Evolutionary conservation across 306 rosid genomes (phyloP), one percentile per base, ranked within the genome.

Genomic region (Vigna reflexopilosa): DNA sequence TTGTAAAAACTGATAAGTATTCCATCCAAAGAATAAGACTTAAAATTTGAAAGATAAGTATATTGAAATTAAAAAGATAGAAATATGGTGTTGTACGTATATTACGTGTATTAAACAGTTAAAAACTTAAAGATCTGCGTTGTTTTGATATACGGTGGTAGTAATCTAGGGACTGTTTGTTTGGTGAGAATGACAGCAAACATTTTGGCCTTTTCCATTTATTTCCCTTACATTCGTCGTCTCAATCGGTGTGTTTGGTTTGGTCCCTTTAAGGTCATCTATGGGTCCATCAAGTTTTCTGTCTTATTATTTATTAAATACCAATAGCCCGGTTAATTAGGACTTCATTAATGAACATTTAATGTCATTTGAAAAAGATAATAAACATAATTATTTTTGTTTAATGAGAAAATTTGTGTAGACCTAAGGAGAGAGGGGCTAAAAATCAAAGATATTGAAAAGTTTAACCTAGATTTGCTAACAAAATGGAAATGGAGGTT

Each of bases 101-200:
- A 20, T 9, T 56, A 20, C 34, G 14, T 26, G 36, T 28, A 61
- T 5, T 61, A 22, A 32, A 62, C 32, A 2, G 7, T 12, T 32
- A 7, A 16, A 62, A 62, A 0, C 1, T 12, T 32, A 7, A 32
- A 28, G 14, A 34, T 11, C 32, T 22, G 38, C 61, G 38, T 38
- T 48, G 52, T 49, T 76, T 50, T 48, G 63, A 63, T 36, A 64
- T 32, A 76, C 20, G 16, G 34, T 7, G 14, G 26, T 13, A 11
- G 42, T 50, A 76, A 76, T 49, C 49, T 34, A 76, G 45, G 45
- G 44, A 62, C 45, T 32, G 13, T 62, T 30, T 7, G 66, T 32
- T 62, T 62, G 47, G 45, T 62, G 68, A 62, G 68, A 62, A 63
- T 34, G 67, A 72, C 67, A 55, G 30, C 11, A 32, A 26, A 30